Conservation (phyloP, 805 yeast species). For the Kodamaea laetipori region DNA sequence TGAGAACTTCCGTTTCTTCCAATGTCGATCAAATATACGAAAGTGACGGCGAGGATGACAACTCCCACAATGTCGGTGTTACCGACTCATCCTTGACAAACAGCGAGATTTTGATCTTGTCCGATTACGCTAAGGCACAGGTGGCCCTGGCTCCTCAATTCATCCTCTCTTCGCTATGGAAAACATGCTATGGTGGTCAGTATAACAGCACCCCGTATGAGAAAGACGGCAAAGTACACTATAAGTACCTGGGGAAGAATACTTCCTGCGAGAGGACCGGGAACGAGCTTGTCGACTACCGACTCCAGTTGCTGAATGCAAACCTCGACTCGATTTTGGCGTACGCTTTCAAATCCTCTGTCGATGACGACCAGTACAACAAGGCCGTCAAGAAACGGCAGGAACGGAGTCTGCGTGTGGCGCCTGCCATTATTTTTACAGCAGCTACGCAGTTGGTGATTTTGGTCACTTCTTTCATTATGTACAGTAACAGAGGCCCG, state of each 20-base stretch:
- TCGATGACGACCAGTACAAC: constrained; percentile 15
- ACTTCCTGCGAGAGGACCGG: constrained; percentile 23
- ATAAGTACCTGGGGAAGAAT: constrained; percentile 21
- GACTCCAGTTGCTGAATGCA: constrained; percentile 38
- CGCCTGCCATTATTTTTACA: constrained; percentile 31
- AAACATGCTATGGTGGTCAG: constrained; percentile 50
- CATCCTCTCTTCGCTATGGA: constrained; percentile 41
- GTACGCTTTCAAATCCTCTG: constrained; percentile 44
- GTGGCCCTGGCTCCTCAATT: constrained; percentile 53
- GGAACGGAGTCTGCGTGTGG: constrained; percentile 23
- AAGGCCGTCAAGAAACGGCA: constrained; percentile 18
- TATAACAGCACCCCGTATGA: constrained; percentile 27
- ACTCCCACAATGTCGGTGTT: constrained; percentile 14
- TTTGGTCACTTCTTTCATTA: constrained; percentile 29
- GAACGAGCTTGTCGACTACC: constrained; percentile 40
- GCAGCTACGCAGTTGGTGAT: constrained; percentile 31
- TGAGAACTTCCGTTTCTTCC: constrained; percentile 34
- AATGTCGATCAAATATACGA: constrained; percentile 16
- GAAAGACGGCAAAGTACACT: constrained; percentile 18
- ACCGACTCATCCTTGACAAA: constrained; percentile 34
- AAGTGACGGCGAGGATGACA: not conserved
- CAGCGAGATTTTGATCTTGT: constrained; percentile 48
- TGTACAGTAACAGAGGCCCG: constrained; percentile 42
- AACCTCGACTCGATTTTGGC: constrained; percentile 49
- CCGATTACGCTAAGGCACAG: constrained; percentile 48